These are phyloP conservation scores for Metschnikowia henanensis DNA, from an alignment of 805 yeast species.

Conservation along the genomic window DNA sequence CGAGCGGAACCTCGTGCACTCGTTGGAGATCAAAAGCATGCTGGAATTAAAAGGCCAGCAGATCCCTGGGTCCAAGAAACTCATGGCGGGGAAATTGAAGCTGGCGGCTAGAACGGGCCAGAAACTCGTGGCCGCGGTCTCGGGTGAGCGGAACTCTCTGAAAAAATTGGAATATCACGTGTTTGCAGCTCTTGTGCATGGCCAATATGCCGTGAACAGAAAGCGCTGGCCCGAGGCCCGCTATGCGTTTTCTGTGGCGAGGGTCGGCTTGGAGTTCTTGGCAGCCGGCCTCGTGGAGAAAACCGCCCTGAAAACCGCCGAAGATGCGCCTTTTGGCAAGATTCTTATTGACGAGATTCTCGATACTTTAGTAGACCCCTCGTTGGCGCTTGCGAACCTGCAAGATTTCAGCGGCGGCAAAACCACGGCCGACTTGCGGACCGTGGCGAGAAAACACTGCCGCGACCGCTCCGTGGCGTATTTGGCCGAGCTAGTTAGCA, in stretches of 20 bases:
- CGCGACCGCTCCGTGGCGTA: constrained; percentile 29
- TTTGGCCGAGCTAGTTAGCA: constrained; percentile 39
- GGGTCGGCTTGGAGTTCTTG: constrained; percentile 59
- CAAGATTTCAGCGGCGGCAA: constrained; percentile 31
- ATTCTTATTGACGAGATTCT: constrained; percentile 55
- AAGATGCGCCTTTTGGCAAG: constrained; percentile 21
- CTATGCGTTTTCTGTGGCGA: constrained; percentile 55
- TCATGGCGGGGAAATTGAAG: constrained; percentile 63
- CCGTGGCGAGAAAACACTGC: constrained; percentile 46
- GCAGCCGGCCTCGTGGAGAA: constrained; percentile 9
- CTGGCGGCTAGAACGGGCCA: constrained; percentile 51
- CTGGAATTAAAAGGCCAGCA: constrained; percentile 53
- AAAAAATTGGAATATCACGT: constrained; percentile 32
- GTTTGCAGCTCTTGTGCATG: constrained; percentile 50
- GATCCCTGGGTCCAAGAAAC: constrained; percentile 45
- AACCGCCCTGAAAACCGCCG: not conserved
- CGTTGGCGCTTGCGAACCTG: constrained; percentile 53
- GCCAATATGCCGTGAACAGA: constrained; percentile 49
- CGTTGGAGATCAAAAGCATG: constrained; percentile 59
- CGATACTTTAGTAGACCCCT: constrained; percentile 63
- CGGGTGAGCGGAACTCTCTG: constrained; percentile 35
- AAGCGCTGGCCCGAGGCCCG: constrained; percentile 58
- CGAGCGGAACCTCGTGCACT: constrained; percentile 74
- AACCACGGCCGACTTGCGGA: constrained; percentile 46
- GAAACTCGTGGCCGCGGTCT: constrained; percentile 42